phyloP scores from a whole-genome alignment of 345 rosid species.

The Eucalyptus erythrocorys region DNA sequence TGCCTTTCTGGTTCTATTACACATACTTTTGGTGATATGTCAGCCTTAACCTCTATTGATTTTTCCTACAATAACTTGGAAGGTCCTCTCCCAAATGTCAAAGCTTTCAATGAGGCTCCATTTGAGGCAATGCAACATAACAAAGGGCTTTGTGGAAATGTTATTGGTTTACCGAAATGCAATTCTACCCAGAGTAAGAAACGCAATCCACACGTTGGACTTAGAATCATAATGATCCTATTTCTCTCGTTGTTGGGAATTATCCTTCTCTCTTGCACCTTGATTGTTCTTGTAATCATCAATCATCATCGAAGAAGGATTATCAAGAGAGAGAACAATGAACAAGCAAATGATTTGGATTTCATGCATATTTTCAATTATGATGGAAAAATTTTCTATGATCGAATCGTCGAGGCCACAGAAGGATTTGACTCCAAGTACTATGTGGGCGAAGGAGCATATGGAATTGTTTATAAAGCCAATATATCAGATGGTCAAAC shows the following conservation, averaged over 20 bases:
- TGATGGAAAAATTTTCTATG: neutral
- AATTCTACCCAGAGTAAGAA: neutral
- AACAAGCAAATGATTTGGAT: neutral
- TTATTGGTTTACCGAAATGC: neutral
- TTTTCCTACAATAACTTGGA: neutral
- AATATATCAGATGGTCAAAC: neutral
- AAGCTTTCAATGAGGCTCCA: neutral
- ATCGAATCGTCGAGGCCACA: no score
- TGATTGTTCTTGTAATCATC: no score
- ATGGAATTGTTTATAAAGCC: neutral
- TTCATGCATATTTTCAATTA: neutral
- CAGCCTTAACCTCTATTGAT: neutral
- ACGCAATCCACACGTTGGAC: rapidly evolving
- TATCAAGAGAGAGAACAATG: neutral
- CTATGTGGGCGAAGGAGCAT: neutral
- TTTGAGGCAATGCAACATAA: neutral
- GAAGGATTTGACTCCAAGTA: no score
- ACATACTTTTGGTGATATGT: neutral
- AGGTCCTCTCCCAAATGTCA: neutral
- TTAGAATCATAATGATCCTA: no score
- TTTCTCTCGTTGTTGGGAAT: neutral
- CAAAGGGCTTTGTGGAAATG: neutral
- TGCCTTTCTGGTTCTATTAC: neutral
- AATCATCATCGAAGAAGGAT: neutral
- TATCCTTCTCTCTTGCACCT: neutral